A percentile compares a stretch with the other conserved stretches of the same genome.
These are phyloP conservation scores for Leccinum subgranulosum DNA, from an alignment of 768 basidiomycete species.

Conservation along the genomic window DNA sequence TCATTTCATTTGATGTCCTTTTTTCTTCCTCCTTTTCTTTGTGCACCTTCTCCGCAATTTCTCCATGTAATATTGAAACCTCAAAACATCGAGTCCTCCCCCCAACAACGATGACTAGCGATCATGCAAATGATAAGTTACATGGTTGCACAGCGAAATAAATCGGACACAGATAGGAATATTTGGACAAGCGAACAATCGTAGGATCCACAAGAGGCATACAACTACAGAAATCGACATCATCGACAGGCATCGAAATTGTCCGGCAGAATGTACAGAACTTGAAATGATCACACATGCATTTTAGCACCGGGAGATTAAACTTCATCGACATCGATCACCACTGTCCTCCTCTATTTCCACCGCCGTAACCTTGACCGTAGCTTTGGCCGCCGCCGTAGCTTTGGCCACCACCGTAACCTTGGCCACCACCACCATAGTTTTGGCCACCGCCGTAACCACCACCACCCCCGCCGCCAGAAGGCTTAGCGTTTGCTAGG, in stretches of 20 bases:
- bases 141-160: background rate
- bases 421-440: constrained; percentile 2
- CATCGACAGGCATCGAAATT: constrained; percentile 4
- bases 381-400: background rate
- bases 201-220: background rate
- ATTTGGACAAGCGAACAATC: background rate
- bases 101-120: background rate
- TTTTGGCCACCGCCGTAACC: constrained; percentile 1
- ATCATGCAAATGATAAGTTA: background rate
- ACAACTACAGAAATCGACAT: constrained; percentile 9
- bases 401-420: constrained; percentile 9
- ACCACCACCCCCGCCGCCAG: constrained; percentile 18
- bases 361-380: constrained; percentile 5
- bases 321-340: constrained; percentile 1
- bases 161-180: background rate
- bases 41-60: background rate
- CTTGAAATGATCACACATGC: constrained; percentile 8
- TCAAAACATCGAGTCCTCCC: background rate
- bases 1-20: background rate
- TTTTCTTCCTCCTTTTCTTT: background rate
- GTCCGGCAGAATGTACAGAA: background rate
- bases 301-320: constrained; percentile 4
- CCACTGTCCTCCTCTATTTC: constrained; percentile 3
- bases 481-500: constrained; percentile 30
- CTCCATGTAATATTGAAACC: constrained; percentile 12